These are phyloP conservation scores for Sungouiella blattae DNA, from an alignment of 805 yeast species.

Conservation along the genomic window DNA sequence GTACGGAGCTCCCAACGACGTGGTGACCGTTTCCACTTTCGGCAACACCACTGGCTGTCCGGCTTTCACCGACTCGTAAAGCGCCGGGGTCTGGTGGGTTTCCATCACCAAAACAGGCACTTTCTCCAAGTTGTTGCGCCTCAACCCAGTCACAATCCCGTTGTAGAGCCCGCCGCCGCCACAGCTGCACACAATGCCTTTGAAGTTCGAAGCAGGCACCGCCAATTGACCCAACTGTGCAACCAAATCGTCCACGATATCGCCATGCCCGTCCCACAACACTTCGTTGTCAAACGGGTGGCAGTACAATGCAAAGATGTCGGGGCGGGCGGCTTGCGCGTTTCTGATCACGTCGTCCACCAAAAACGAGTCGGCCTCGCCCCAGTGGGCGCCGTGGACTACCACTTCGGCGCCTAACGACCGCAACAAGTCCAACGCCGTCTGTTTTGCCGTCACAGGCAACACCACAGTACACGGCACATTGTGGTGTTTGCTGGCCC, in stretches of 20 bases:
- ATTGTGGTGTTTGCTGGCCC: conserved; percentile 17
- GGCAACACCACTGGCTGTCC: conserved; percentile 17
- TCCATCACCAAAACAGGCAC: conserved; percentile 28
- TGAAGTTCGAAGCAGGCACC: conserved; percentile 12
- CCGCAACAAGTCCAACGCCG: conserved; percentile 18
- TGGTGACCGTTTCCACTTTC: conserved; percentile 21
- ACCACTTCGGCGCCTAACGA: conserved; percentile 21
- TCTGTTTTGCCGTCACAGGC: conserved; percentile 18
- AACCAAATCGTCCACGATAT: conserved; percentile 15
- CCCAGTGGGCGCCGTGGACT: conserved; percentile 28
- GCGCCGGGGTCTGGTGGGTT: conserved; percentile 23
- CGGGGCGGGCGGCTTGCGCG: no score
- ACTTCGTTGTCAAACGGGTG: conserved; percentile 31
- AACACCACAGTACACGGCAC: conserved; percentile 30
- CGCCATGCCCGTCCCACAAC: conserved; percentile 32
- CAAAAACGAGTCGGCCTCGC: conserved; percentile 28
- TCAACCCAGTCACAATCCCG: conserved; percentile 26
- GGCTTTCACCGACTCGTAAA: conserved; percentile 18
- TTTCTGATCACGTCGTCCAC: conserved; percentile 11
- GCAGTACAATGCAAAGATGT: conserved; percentile 22
- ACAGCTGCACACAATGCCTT: conserved; percentile 28
- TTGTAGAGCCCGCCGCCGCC: conserved; percentile 36
- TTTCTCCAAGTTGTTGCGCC: conserved; percentile 10
- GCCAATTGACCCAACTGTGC: conserved; percentile 15
- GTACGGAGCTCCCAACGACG: conserved; percentile 29